These are phyloP conservation scores for Fraxinus latifolia DNA, from an alignment of 305 asterid species.

Conservation along the genomic window DNA sequence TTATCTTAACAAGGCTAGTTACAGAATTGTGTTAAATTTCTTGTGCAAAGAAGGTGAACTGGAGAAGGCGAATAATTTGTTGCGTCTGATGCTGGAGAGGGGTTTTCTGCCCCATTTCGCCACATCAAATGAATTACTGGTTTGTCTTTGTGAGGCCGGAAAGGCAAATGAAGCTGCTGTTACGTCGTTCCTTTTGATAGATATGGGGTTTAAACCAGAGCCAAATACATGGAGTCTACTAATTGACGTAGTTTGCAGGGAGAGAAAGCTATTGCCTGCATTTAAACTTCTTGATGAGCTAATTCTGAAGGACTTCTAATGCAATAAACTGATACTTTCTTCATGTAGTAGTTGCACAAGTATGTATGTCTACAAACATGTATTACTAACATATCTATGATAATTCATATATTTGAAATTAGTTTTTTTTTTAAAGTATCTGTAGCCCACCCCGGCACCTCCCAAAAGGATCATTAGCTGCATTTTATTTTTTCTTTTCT, in stretches of 20 bases:
- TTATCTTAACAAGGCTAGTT: constrained; percentile 68
- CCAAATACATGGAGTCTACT: constrained; percentile 61
- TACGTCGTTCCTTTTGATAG: constrained; percentile 49
- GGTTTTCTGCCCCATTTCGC: constrained; percentile 80
- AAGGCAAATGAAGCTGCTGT: constrained; percentile 56
- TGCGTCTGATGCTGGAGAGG: constrained; percentile 66
- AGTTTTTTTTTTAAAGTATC: not conserved
- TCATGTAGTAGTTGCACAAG: not conserved
- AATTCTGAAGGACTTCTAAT: constrained; percentile 17
- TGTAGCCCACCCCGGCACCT: not conserved
- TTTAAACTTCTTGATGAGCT: constrained; percentile 67
- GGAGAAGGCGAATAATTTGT: constrained; percentile 53
- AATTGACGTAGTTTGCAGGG: constrained; percentile 55
- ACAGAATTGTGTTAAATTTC: constrained; percentile 74
- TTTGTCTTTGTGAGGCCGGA: constrained; percentile 64
- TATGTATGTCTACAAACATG: not conserved
- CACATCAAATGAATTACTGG: constrained; percentile 75
- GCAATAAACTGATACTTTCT: not conserved
- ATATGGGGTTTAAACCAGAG: constrained; percentile 64
- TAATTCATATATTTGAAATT: not conserved
- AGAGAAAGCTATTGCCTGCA: constrained; percentile 68
- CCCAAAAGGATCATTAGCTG: not conserved
- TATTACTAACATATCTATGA: not conserved
- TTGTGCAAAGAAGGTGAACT: constrained; percentile 65
- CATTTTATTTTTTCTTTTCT: not conserved